Percentiles rank a stretch among this genome's conserved stretches.
Evolutionary conservation across 805 yeast genomes (phyloP).

Genomic region (Barnettozyma botsteinii): DNA sequence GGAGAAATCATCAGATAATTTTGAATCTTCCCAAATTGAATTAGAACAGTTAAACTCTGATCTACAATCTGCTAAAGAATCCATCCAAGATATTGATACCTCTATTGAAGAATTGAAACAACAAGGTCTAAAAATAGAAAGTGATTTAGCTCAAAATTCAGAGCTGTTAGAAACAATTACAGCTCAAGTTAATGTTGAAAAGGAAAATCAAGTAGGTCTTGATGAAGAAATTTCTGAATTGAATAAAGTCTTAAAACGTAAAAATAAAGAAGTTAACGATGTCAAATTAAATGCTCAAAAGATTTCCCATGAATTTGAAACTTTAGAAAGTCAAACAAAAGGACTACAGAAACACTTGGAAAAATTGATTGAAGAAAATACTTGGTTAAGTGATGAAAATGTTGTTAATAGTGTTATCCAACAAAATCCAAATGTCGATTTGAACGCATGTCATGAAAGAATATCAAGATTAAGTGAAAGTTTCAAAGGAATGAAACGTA

Average conservation of each 20-base stretch:
- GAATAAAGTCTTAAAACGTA: constrained; percentile 38
- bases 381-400: constrained; percentile 69
- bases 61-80: constrained; percentile 38
- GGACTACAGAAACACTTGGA: constrained; percentile 36
- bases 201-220: constrained; percentile 54
- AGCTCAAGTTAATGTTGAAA: constrained; percentile 30
- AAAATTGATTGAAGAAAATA: constrained; percentile 46
- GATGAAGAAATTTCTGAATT: constrained; percentile 72
- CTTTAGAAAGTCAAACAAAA: constrained; percentile 34
- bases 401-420: constrained; percentile 50
- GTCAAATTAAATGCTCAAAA: constrained; percentile 48
- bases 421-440: constrained; percentile 56
- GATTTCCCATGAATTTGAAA: constrained; percentile 49
- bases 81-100: constrained; percentile 31
- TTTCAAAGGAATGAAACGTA: constrained; percentile 66
- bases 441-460: constrained; percentile 56
- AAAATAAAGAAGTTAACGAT: constrained; percentile 36
- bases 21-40: constrained; percentile 62
- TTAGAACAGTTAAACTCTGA: constrained; percentile 64
- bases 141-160: constrained; percentile 27
- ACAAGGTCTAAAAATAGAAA: constrained; percentile 23
- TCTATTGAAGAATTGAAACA: constrained; percentile 32
- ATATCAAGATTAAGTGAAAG: constrained; percentile 50
- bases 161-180: constrained; percentile 25
- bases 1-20: constrained; percentile 43